A percentile compares a stretch with the other conserved stretches of the same genome.
These are phyloP conservation scores for Leccinellum albellum DNA, from an alignment of 768 basidiomycete species.

Conservation along the genomic window DNA sequence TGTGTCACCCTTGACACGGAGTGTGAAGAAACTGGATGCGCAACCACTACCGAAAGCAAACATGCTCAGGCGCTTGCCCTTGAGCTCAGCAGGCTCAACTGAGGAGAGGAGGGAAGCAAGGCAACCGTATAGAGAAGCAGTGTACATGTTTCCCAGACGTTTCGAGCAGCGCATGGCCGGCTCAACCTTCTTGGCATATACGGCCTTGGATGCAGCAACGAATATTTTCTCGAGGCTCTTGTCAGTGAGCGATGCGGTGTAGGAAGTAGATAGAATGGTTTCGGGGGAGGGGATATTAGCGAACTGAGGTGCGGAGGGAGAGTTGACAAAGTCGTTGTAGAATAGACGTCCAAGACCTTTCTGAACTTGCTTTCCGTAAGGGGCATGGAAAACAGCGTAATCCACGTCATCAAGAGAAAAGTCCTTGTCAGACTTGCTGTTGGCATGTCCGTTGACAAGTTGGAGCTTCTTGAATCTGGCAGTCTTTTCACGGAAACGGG, in stretches of 20 bases:
- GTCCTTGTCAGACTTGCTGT: slow-evolving; percentile 28
- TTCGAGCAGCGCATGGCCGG: slow-evolving; percentile 84
- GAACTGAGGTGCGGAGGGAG: slow-evolving; percentile 66
- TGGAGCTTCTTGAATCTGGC: slow-evolving; percentile 57
- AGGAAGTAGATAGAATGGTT: slow-evolving; percentile 58
- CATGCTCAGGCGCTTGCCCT: slow-evolving; percentile 84
- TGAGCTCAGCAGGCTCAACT: slow-evolving; percentile 64
- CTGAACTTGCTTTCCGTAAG: slow-evolving; percentile 98
- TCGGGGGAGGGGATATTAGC: slow-evolving; percentile 71
- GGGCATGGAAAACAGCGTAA: slow-evolving; percentile 94
- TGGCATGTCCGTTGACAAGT: slow-evolving; percentile 33
- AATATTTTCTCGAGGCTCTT: slow-evolving; percentile 96
- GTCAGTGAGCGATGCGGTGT: slow-evolving; percentile 79
- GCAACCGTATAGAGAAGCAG: slow-evolving; percentile 92
- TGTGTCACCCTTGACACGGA: slow-evolving; percentile 86
- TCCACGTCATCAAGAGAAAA: slow-evolving; percentile 85
- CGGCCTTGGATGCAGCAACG: slow-evolving; percentile 68
- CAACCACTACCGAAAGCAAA: slow-evolving; percentile 97
- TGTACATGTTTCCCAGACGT: slow-evolving; percentile 98
- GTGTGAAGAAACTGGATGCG: slow-evolving; percentile 90
- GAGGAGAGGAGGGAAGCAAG: slow-evolving; percentile 81
- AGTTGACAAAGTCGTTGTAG: slow-evolving; percentile 87
- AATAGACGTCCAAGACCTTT: slow-evolving; percentile 92
- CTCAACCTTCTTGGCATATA: slow-evolving; percentile 71
- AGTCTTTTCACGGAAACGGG: slow-evolving; percentile 77